Base-by-base conservation (phyloP, 495 filamentous ascomycete genomes). In the Penicillium lividum region DNA sequence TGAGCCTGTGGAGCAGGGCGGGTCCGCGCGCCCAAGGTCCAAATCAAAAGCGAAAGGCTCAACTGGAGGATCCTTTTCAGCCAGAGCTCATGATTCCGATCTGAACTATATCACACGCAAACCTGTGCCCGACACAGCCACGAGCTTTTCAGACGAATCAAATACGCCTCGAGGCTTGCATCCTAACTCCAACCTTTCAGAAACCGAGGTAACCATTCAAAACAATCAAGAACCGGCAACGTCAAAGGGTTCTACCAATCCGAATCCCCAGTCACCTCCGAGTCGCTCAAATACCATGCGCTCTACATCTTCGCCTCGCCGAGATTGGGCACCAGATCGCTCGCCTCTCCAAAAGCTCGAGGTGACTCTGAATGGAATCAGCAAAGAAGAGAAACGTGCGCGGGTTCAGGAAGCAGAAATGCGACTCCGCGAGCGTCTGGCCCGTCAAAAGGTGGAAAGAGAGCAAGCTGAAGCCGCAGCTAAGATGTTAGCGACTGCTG, bases 331-430 rank as follows among this genome's bases (percentile, higher is more conserved):
- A 53, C 81, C 84, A 25, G 88, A 92, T 66, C 84, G 90, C 51
- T 97, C 93, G 49, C 94, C 94, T 33, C 76, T 98, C 25, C 94
- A 98, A 70, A 92, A 86, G 71, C 84, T 98, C 53, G 94, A 97
- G 74, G 84, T 88, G 40, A 92, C 91, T 52, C 78, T 97, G 56
- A 86, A 84, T 69, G 90, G 89, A 69, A 92, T 96, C 63, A 95
- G 87, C 69, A 96, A 96, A 70, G 91, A 95, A 65, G 92, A 96
- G 66, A 96, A 91, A 68, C 82, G 89, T 57, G 89, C 89, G 3
- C 82, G 89, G 48, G 83, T 89, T n/a, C 81, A 91, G 71, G 86
- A 92, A 67, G 88, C 89, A 2, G 92, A 97, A 66, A 73, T 79
- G 51, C 77, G 77, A 58, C 59, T 67, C 72, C 82, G 66, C 73